phyloP scores from a whole-genome alignment of 2,329 filamentous ascomycete species.

The Zarea fungicola region DNA sequence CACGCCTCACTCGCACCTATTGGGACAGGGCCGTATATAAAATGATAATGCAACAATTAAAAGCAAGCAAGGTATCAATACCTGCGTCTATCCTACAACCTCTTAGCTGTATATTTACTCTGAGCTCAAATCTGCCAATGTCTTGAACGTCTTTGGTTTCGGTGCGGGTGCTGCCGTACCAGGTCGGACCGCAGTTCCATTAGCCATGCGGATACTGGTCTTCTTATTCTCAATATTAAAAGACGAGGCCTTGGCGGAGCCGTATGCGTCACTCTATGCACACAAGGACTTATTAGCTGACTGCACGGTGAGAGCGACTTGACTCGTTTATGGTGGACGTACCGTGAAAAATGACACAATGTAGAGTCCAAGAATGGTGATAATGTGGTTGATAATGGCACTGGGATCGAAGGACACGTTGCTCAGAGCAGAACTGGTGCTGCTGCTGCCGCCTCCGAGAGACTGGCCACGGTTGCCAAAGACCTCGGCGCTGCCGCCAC shows the following conservation, averaged over 20 bases:
- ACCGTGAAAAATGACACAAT: slow-evolving; percentile 57
- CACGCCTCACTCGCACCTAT: no score
- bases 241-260: slow-evolving; percentile 52
- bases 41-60: no score
- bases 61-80: no score
- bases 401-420: slow-evolving; percentile 32
- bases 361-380: slow-evolving; percentile 57
- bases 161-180: slow-evolving; percentile 27
- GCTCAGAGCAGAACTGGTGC: slow-evolving; percentile 6
- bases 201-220: slow-evolving; percentile 17
- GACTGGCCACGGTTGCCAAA: slow-evolving; percentile 55
- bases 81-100: background rate
- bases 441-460: slow-evolving; percentile 40
- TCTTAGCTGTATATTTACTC: slow-evolving; percentile 17
- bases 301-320: background rate
- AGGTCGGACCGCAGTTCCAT: slow-evolving; percentile 19
- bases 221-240: slow-evolving; percentile 49
- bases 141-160: slow-evolving; percentile 36
- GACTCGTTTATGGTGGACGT: slow-evolving; percentile 26
- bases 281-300: no score
- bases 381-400: slow-evolving; percentile 42
- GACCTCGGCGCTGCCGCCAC: slow-evolving; percentile 35
- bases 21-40: no score
- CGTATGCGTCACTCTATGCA: slow-evolving; percentile 54
- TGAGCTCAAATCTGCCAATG: slow-evolving; percentile 46